Evolutionary conservation across 2,329 filamentous ascomycete species (phyloP).

Genomic region (Pseudogymnoascus verrucosus): DNA sequence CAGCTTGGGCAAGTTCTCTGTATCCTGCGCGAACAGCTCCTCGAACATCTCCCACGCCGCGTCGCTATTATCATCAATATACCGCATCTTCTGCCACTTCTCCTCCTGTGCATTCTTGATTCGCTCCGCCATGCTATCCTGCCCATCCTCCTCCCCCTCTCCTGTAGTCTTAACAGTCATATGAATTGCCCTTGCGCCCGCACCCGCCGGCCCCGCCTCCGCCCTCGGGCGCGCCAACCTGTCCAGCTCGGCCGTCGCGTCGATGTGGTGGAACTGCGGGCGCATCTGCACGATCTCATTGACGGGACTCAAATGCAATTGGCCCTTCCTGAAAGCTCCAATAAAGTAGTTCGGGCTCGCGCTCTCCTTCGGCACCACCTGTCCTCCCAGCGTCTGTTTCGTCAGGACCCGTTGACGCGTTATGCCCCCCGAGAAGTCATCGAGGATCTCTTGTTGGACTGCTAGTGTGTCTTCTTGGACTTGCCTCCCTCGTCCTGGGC

Average conservation of each 20-base stretch:
- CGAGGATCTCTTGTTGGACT: conserved; percentile 32
- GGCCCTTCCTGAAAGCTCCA: conserved; percentile 78
- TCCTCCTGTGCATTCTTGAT: conserved; percentile 75
- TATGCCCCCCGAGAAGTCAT: conserved; percentile 59
- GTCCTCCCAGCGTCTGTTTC: conserved; percentile 78
- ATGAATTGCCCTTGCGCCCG: conserved; percentile 61
- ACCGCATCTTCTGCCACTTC: conserved; percentile 70
- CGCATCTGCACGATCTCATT: conserved; percentile 80
- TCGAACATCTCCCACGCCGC: conserved; percentile 70
- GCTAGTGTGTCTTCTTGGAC: conserved; percentile 40
- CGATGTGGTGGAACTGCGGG: conserved; percentile 86
- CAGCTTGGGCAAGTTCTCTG: conserved; percentile 28
- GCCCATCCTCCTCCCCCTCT: conserved; percentile 56
- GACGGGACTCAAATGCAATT: conserved; percentile 79
- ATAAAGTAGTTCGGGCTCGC: conserved; percentile 66
- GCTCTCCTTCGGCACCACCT: conserved; percentile 61
- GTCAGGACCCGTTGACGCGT: conserved; percentile 64
- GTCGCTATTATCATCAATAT: conserved; percentile 71
- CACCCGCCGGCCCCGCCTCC: conserved; percentile 35
- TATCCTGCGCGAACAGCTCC: conserved; percentile 48
- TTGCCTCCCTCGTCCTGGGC: conserved; percentile 28
- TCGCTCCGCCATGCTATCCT: conserved; percentile 66
- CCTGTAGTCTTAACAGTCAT: conserved; percentile 76
- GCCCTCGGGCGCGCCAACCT: conserved; percentile 34
- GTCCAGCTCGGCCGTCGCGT: conserved; percentile 67